Evolutionary conservation across 257 asterid species (phyloP).

Genomic region (Striga asiatica): DNA sequence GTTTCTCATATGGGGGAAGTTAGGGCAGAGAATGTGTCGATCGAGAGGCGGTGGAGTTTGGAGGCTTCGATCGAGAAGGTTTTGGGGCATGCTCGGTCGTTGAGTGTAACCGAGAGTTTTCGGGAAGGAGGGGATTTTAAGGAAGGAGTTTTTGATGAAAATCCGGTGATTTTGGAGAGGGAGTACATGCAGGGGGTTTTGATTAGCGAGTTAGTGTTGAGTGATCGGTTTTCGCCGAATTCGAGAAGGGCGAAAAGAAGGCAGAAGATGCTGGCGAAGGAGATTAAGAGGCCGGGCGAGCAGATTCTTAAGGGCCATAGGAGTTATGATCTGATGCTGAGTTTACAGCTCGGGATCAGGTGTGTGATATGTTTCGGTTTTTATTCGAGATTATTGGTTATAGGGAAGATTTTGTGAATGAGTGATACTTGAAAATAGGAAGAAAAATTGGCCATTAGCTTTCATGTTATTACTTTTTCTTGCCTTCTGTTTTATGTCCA

Average conservation of each 20-base stretch:
- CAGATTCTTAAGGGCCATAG: slow-evolving; percentile 91
- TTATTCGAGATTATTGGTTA: no score
- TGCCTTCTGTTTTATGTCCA: slow-evolving; percentile 23
- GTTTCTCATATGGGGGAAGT: slow-evolving; percentile 50
- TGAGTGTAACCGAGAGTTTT: slow-evolving; percentile 33
- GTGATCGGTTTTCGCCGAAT: slow-evolving; percentile 61
- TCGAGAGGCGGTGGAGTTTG: slow-evolving; percentile 89
- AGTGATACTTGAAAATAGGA: no score
- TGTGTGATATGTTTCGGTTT: slow-evolving; percentile 19
- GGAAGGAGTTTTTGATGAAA: slow-evolving; percentile 39
- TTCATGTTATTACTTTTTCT: not conserved
- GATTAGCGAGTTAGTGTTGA: slow-evolving; percentile 68
- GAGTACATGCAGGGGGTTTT: slow-evolving; percentile 97
- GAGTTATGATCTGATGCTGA: slow-evolving; percentile 94
- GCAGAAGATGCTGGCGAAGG: slow-evolving; percentile 58
- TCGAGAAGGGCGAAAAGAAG: slow-evolving; percentile 59
- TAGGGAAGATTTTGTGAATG: no score
- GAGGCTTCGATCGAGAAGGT: slow-evolving; percentile 87
- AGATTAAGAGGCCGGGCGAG: slow-evolving; percentile 83
- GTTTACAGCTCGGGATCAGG: slow-evolving; percentile 99
- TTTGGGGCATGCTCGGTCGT: slow-evolving; percentile 48
- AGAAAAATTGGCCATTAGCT: not conserved
- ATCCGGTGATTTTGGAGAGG: slow-evolving; percentile 69
- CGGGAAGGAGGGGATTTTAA: slow-evolving; percentile 29
- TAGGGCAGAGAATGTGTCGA: slow-evolving; percentile 38